These are phyloP conservation scores for Pythium vanterpoolii DNA, from an alignment of 352 stramenopile species.

Conservation along the genomic window DNA sequence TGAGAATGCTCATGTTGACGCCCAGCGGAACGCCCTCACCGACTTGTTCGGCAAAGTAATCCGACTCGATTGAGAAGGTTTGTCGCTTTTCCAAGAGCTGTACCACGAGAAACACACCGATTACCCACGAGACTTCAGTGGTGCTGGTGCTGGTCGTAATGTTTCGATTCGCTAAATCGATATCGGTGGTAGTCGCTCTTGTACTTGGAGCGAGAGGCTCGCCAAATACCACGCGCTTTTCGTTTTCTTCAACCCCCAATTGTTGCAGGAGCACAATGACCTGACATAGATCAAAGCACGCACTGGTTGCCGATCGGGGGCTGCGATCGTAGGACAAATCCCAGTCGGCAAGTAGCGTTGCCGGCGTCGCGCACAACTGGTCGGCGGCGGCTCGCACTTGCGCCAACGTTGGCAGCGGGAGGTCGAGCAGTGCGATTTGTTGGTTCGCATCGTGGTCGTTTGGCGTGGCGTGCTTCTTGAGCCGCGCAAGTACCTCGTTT, in stretches of 20 bases:
- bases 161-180: conserved; percentile 14
- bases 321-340: conserved; percentile 18
- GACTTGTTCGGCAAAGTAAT: conserved; percentile 59
- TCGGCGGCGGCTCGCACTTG: conserved; percentile 34
- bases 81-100: conserved; percentile 57
- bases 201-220: conserved; percentile 38
- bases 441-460: conserved; percentile 8
- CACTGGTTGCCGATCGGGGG: conserved; percentile 17
- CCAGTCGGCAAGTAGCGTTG: conserved; percentile 7
- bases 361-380: conserved; percentile 30
- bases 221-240: conserved; percentile 54
- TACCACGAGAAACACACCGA: conserved; percentile 63
- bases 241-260: conserved; percentile 46
- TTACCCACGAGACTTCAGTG: conserved; percentile 54
- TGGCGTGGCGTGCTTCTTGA: conserved; percentile 8
- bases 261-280: conserved; percentile 54
- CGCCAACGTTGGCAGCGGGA: conserved; percentile 46
- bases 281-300: conserved; percentile 67
- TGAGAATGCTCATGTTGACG: conserved; percentile 58
- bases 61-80: conserved; percentile 54
- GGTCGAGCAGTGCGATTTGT: conserved; percentile 21
- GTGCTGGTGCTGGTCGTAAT: conserved; percentile 14
- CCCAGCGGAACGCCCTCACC: conserved; percentile 65
- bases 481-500: conserved; percentile 31
- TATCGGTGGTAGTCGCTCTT: conserved; percentile 11